phyloP scores from a whole-genome alignment of 1,139 yeast species.

The Trichomonascaceae sp. region DNA sequence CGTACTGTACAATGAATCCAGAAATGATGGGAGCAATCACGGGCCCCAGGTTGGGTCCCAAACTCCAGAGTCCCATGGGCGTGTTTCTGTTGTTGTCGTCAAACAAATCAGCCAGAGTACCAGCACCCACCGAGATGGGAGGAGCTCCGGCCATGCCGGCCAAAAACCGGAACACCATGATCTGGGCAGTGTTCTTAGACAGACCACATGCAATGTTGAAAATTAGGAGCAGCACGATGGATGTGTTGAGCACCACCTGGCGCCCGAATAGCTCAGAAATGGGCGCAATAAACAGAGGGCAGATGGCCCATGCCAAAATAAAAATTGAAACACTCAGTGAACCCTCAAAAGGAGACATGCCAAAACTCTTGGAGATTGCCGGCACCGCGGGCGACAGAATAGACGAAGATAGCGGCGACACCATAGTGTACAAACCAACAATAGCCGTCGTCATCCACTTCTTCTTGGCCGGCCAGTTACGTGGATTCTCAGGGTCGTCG shows the following conservation, averaged over 20 bases:
- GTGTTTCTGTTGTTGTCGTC: slow-evolving; percentile 37
- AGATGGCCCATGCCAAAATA: slow-evolving; percentile 51
- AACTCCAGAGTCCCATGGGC: slow-evolving; percentile 47
- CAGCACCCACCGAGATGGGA: slow-evolving; percentile 60
- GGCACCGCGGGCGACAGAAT: slow-evolving; percentile 46
- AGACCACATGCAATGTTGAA: slow-evolving; percentile 51
- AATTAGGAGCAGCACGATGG: slow-evolving; percentile 37
- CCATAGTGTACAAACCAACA: slow-evolving; percentile 41
- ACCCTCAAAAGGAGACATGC: slow-evolving; percentile 29
- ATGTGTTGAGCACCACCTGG: slow-evolving; percentile 34
- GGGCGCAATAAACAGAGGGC: slow-evolving; percentile 50
- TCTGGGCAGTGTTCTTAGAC: slow-evolving; percentile 38
- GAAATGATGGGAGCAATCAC: slow-evolving; percentile 47
- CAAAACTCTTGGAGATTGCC: slow-evolving; percentile 32
- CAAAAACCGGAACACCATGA: slow-evolving; percentile 44
- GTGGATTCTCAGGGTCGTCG: slow-evolving; percentile 46
- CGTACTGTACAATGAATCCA: slow-evolving; percentile 38
- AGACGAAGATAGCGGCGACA: slow-evolving; percentile 49
- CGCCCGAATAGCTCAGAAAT: slow-evolving; percentile 49
- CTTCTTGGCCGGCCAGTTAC: slow-evolving; percentile 38
- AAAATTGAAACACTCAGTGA: slow-evolving; percentile 44
- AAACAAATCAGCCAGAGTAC: slow-evolving; percentile 52
- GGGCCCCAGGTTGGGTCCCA: slow-evolving; percentile 50
- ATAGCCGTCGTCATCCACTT: slow-evolving; percentile 35
- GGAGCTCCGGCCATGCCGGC: slow-evolving; percentile 60